phyloP scores from a whole-genome alignment of 169 alveolate genomes.

The Eimeria maxima region DNA sequence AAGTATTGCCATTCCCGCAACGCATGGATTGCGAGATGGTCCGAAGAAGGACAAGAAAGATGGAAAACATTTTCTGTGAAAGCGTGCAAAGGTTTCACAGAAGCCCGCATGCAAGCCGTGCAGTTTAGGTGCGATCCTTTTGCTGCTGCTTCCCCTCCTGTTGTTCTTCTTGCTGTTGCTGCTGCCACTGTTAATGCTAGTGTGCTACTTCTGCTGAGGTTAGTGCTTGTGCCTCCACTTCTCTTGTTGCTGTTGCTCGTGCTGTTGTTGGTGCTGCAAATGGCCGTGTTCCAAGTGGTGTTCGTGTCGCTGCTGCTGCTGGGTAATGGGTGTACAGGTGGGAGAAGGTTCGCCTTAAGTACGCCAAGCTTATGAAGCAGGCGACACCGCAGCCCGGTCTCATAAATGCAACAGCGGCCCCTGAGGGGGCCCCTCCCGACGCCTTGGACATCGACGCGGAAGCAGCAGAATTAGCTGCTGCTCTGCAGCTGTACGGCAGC shows the following conservation, averaged over 20 bases:
- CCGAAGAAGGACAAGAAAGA: slow-evolving; percentile 68
- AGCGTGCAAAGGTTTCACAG: slow-evolving; percentile 50
- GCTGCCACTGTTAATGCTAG: too few relatives aligned
- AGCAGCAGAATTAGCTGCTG: slow-evolving; percentile 38
- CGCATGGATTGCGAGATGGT: slow-evolving; percentile 76
- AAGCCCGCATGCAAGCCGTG: slow-evolving; percentile 66
- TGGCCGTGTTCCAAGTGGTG: too few relatives aligned
- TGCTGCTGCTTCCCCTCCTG: too few relatives aligned
- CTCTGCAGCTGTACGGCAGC: slow-evolving; percentile 13
- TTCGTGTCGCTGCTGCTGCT: too few relatives aligned
- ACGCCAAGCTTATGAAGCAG: slow-evolving; percentile 22
- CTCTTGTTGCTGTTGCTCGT: too few relatives aligned
- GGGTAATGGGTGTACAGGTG: not conserved
- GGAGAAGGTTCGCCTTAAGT: slow-evolving; percentile 29
- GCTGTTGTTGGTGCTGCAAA: too few relatives aligned
- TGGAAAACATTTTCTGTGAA: slow-evolving; percentile 63
- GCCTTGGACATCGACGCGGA: slow-evolving; percentile 28
- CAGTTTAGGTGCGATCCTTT: slow-evolving; percentile 7
- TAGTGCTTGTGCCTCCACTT: not conserved
- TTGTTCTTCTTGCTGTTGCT: not conserved
- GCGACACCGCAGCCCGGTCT: slow-evolving; percentile 37
- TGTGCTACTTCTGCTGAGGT: too few relatives aligned
- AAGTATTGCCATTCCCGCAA: slow-evolving; percentile 69
- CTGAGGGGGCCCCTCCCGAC: slow-evolving; percentile 7
- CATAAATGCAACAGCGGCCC: not conserved